Evolutionary conservation across 208 protist genomes (phyloP).

Genomic region (Polymyxa betae): DNA sequence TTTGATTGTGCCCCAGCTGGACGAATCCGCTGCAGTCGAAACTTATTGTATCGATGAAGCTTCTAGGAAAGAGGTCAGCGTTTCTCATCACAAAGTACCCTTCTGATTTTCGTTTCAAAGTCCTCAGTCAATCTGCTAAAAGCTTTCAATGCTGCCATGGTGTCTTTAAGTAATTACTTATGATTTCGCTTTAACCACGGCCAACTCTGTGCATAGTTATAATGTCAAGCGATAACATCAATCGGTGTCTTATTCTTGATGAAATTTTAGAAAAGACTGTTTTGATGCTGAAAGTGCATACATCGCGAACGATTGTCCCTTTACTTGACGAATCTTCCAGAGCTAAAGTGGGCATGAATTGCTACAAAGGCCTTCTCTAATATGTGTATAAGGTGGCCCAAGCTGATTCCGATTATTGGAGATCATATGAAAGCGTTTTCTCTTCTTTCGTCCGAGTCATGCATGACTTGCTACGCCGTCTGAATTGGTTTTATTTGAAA

Average conservation of each 20-base stretch:
- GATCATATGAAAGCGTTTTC: neutral
- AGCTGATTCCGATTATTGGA: neutral
- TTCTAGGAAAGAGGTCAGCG: no score
- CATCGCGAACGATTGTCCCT: slow-evolving; percentile 29
- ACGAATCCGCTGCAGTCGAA: no score
- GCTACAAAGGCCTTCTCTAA: neutral
- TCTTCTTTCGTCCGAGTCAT: neutral
- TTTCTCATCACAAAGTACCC: no score
- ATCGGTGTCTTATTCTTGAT: neutral
- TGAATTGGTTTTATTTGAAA: neutral
- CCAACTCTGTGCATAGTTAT: neutral
- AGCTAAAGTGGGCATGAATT: neutral
- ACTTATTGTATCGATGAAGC: no score
- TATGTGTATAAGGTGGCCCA: neutral
- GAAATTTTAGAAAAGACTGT: slow-evolving; percentile 14
- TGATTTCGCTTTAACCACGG: neutral
- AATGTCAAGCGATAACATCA: neutral
- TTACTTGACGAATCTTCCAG: neutral
- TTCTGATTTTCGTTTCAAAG: neutral
- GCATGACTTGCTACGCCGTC: neutral
- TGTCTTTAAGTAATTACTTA: slow-evolving; percentile 2
- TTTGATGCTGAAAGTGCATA: neutral
- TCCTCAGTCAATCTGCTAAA: neutral
- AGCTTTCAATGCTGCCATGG: neutral
- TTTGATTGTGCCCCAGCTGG: neutral